Evolutionary conservation across 2,329 filamentous ascomycete genomes (phyloP).

Genomic region (Aspergillus phoenicis): DNA sequence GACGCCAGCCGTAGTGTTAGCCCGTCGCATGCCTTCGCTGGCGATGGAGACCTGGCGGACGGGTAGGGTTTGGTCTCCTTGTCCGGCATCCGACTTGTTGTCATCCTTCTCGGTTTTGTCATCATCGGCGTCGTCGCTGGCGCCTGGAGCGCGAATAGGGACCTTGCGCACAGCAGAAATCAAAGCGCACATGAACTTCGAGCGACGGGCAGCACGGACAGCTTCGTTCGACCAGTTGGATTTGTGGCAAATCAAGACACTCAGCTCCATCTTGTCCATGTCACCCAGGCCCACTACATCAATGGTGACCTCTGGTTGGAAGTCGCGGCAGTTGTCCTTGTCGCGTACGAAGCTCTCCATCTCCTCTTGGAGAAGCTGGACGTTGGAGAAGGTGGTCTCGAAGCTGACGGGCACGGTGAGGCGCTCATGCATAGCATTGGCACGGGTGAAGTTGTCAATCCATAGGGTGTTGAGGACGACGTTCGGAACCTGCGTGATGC

Average conservation of each 20-base stretch:
- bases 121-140: constrained; percentile 58
- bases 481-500: constrained; percentile 82
- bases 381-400: constrained; percentile 85
- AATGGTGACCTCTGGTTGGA: constrained; percentile 79
- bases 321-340: constrained; percentile 87
- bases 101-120: constrained; percentile 69
- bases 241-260: constrained; percentile 86
- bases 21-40: constrained; percentile 15
- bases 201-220: constrained; percentile 76
- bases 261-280: constrained; percentile 83
- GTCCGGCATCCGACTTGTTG: constrained; percentile 14
- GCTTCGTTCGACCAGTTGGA: constrained; percentile 88
- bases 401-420: constrained; percentile 80
- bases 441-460: constrained; percentile 91
- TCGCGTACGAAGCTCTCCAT: constrained; percentile 82
- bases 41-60: constrained; percentile 15
- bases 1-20: constrained; percentile 12
- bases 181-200: constrained; percentile 96
- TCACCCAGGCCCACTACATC: constrained; percentile 77
- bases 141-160: constrained; percentile 80
- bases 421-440: constrained; percentile 86
- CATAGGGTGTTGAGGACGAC: constrained; percentile 89
- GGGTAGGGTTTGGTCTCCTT: constrained; percentile 10
- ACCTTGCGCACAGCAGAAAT: constrained; percentile 82
- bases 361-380: constrained; percentile 80